A percentile compares a stretch with the other conserved stretches of the same genome.
Conservation (phyloP, 2,329 filamentous ascomycete species). For the Colletotrichum sublineola region DNA sequence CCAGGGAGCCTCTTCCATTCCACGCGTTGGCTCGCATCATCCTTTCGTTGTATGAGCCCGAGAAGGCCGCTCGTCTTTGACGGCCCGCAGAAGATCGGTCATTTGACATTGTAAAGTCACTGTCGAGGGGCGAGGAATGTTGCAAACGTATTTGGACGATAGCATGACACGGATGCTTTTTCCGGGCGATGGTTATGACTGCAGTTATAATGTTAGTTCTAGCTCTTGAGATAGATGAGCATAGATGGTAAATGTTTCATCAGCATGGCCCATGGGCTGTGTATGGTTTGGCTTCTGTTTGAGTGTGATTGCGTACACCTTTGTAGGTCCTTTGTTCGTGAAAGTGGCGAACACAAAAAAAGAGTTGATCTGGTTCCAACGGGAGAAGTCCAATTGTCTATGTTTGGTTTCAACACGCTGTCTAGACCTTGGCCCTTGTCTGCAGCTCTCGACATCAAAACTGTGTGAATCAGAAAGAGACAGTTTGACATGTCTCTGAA, state of each 20-base stretch:
- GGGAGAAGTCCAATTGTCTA: no score
- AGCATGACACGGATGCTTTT: not conserved
- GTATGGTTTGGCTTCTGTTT: not conserved
- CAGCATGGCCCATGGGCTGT: rapidly evolving
- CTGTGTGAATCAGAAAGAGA: no score
- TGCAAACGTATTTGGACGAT: not conserved
- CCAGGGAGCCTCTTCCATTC: not conserved
- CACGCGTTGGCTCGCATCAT: not conserved
- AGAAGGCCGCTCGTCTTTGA: not conserved
- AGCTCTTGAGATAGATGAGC: not conserved
- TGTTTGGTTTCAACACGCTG: no score
- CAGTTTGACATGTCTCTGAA: no score
- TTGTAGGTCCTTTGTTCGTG: no score
- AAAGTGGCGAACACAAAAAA: no score
- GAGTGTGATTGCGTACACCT: not conserved
- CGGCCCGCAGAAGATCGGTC: not conserved
- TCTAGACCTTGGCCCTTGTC: no score
- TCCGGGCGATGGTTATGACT: not conserved
- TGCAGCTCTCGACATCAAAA: no score
- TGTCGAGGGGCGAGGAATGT: not conserved
- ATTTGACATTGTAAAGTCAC: not conserved
- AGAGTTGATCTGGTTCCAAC: no score
- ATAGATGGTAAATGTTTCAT: not conserved
- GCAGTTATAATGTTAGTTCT: not conserved
- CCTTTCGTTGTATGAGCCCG: not conserved